A percentile compares a stretch with the other conserved stretches of the same genome.
These are phyloP conservation scores for Exophiala xenobiotica DNA, from an alignment of 2,329 filamentous ascomycete species.

Conservation along the genomic window DNA sequence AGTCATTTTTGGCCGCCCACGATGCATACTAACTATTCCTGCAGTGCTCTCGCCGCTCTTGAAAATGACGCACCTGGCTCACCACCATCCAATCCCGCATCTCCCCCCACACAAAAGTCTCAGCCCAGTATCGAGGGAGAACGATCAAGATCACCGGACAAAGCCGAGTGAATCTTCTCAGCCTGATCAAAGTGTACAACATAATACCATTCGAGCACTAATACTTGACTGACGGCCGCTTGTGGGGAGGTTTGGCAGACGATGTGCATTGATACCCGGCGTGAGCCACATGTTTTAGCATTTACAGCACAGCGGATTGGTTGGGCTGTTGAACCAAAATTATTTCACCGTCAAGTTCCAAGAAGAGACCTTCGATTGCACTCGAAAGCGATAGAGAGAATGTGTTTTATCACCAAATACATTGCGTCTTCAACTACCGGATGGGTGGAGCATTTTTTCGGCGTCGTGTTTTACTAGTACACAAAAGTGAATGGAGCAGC, in stretches of 20 bases:
- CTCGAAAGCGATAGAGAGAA: slow-evolving; percentile 24
- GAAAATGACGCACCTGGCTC: slow-evolving; percentile 49
- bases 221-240: slow-evolving; percentile 29
- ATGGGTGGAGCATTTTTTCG: slow-evolving; percentile 19
- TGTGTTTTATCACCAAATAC: slow-evolving; percentile 24
- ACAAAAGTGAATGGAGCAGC: slow-evolving; percentile 14
- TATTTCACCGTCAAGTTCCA: slow-evolving; percentile 16
- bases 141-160: slow-evolving; percentile 45
- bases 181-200: slow-evolving; percentile 29
- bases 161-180: slow-evolving; percentile 28
- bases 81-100: slow-evolving; percentile 49
- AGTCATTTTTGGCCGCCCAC: background rate
- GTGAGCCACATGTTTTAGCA: slow-evolving; percentile 28
- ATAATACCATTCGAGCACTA: slow-evolving; percentile 27
- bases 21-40: slow-evolving; percentile 22
- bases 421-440: slow-evolving; percentile 23
- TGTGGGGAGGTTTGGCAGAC: slow-evolving; percentile 27
- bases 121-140: slow-evolving; percentile 46
- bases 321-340: slow-evolving; percentile 16
- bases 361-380: slow-evolving; percentile 18
- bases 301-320: slow-evolving; percentile 25
- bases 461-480: slow-evolving; percentile 16
- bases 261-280: slow-evolving; percentile 32
- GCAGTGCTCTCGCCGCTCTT: slow-evolving; percentile 48
- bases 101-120: slow-evolving; percentile 47